A percentile compares a stretch with the other conserved stretches of the same genome.
Evolutionary conservation across 2,329 filamentous ascomycete genomes (phyloP).

Genomic region (Aaosphaeria pasadenensis): DNA sequence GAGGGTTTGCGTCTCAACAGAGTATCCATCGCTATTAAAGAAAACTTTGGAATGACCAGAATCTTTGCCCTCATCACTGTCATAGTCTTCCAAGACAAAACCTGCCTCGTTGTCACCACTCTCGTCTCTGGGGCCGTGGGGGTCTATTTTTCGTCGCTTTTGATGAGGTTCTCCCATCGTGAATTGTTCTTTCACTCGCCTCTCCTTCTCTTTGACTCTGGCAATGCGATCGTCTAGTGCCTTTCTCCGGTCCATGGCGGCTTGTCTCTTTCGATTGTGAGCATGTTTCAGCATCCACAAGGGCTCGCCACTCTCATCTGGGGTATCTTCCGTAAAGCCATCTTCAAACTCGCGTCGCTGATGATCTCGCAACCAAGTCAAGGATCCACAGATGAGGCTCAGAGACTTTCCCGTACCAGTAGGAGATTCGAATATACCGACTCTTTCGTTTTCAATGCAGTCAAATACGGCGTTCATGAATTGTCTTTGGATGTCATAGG

Average conservation of each 20-base stretch:
- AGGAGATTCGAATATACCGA: constrained; percentile 91
- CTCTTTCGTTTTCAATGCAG: constrained; percentile 73
- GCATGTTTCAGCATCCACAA: constrained; percentile 82
- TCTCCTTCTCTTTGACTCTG: constrained; percentile 59
- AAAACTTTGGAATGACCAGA: constrained; percentile 15
- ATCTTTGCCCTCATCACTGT: constrained; percentile 58
- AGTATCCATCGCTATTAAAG: constrained; percentile 52
- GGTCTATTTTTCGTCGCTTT: constrained; percentile 41
- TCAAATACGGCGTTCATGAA: constrained; percentile 84
- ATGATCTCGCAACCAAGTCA: constrained; percentile 88
- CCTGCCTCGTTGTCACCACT: constrained; percentile 53
- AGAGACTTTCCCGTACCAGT: constrained; percentile 91
- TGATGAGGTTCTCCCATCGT: constrained; percentile 45
- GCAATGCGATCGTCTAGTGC: constrained; percentile 72
- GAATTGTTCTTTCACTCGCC: constrained; percentile 55
- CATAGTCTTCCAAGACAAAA: constrained; percentile 74
- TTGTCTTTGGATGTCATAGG: constrained; percentile 81
- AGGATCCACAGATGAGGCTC: constrained; percentile 81
- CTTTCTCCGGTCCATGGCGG: constrained; percentile 64
- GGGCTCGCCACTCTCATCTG: constrained; percentile 62
- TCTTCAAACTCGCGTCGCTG: constrained; percentile 62
- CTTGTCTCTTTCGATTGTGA: constrained; percentile 63
- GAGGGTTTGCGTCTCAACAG: constrained; percentile 71
- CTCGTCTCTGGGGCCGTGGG: background rate
- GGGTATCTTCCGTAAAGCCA: constrained; percentile 45